Evolutionary conservation across 306 rosid species (phyloP).

Genomic region (Benincasa hispida): DNA sequence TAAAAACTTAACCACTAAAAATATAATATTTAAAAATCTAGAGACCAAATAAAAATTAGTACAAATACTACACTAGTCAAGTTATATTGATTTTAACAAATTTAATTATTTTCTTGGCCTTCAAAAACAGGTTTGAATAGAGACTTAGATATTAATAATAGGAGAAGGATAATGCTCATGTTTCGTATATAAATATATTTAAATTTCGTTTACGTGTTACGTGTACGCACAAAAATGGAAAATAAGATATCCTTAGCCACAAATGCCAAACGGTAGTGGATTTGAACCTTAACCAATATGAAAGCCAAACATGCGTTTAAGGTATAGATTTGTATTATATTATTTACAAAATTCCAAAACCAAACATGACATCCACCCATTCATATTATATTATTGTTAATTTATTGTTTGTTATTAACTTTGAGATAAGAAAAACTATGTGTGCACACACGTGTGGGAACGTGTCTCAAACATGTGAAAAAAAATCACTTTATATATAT

Average conservation of each 20-base stretch:
- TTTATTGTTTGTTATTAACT: not conserved
- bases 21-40: too few species aligned
- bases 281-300: not conserved
- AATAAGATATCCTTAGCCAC: not conserved
- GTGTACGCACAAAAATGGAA: not conserved
- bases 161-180: not conserved
- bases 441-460: not conserved
- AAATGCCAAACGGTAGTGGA: not conserved
- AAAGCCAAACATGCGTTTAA: not conserved
- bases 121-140: too few species aligned
- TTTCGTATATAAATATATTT: not conserved
- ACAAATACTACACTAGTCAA: too few species aligned
- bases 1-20: too few species aligned
- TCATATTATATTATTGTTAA: not conserved
- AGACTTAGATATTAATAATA: not conserved
- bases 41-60: too few species aligned
- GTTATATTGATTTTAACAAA: too few species aligned
- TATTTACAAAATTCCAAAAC: not conserved
- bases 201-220: not conserved
- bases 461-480: too few species aligned
- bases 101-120: too few species aligned
- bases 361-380: not conserved
- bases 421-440: not conserved
- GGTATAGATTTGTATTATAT: not conserved
- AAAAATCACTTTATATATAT: too few species aligned